Evolutionary conservation across 139 green algal genomes (phyloP).

Genomic region (Chlamydomonas sphaeroides): DNA sequence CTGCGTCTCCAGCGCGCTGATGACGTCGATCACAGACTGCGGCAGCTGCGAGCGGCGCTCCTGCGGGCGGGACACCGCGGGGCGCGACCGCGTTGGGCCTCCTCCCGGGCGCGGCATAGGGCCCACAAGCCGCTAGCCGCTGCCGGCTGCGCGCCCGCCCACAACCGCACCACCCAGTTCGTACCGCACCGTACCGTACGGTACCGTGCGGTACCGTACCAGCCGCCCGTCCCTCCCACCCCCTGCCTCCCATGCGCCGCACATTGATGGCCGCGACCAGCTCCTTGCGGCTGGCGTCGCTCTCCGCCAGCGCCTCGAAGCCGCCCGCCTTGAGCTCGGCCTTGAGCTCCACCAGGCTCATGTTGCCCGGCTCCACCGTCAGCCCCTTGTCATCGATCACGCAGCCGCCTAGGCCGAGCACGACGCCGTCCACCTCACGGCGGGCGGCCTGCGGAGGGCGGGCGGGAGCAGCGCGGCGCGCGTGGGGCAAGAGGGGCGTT

Average conservation of each 20-base stretch:
- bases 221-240: no score
- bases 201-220: no score
- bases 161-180: no score
- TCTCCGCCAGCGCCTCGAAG: not conserved
- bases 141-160: no score
- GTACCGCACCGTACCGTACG: no score
- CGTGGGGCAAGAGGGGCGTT: no score
- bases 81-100: no score
- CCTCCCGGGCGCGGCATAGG: no score
- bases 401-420: slow-evolving; percentile 39
- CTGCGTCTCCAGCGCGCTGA: not conserved
- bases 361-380: slow-evolving; percentile 35
- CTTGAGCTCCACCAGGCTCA: slow-evolving; percentile 29
- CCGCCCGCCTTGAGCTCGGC: slow-evolving; percentile 26
- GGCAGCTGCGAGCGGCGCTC: not conserved
- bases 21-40: not conserved
- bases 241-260: not conserved
- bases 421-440: slow-evolving; percentile 41
- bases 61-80: not conserved
- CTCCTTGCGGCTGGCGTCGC: not conserved
- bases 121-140: no score
- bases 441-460: not conserved
- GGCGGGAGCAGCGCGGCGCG: no score
- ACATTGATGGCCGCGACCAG: slow-evolving; percentile 20
- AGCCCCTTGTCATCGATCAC: slow-evolving; percentile 40